Evolutionary conservation across 2,329 filamentous ascomycete genomes (phyloP), one percentile per base, ranked within the genome.

Genomic region (Phialophora verrucosa): DNA sequence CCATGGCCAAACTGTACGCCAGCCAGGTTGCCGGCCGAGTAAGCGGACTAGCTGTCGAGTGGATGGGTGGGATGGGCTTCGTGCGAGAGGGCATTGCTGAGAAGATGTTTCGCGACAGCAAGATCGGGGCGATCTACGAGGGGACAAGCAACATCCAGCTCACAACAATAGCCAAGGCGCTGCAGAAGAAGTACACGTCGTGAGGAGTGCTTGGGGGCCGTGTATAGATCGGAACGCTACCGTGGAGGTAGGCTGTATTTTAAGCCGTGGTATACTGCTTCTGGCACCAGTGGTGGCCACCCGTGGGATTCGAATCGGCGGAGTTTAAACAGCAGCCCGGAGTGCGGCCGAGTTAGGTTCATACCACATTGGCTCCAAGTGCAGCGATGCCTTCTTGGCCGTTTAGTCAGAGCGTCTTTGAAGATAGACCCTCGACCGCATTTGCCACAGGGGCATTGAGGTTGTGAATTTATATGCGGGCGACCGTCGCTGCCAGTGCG

Each of bases 11-110:
- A 84, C 85, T 99, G 63, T 97, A 91, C 78, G 88, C 95, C 2
- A 95, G 91, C 4, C 95, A 99, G 81, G 92, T 99, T 35, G 95
- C 95, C 0, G 91, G 91, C 23, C 88, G 88, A 62, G 94, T 99
- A 23, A 91, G 90, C 63, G 89, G 93, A 6, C 85, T 91, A 57
- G 95, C 94, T 0, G 88, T 99, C 31, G 95, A 99, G 82, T 99
- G 95, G 95, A 98, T 98, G 94, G 95, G 95, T 56, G 95, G 95
- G 51, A 98, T 99, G 95, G 95, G 95, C 54, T 99, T 99, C 74
- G 95, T 99, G 17, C 85, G 95, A 53, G 95, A 99, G 79, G 95
- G 95, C 0, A 88, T 97, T 65, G 95, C 95, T 0, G 95, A 99
- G 87, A 99, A 99, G 87, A 97, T 90, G 83, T 99, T 90, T 85